Conservation (phyloP, 164 flowering plant genomes). For the Akebia trifoliata region DNA sequence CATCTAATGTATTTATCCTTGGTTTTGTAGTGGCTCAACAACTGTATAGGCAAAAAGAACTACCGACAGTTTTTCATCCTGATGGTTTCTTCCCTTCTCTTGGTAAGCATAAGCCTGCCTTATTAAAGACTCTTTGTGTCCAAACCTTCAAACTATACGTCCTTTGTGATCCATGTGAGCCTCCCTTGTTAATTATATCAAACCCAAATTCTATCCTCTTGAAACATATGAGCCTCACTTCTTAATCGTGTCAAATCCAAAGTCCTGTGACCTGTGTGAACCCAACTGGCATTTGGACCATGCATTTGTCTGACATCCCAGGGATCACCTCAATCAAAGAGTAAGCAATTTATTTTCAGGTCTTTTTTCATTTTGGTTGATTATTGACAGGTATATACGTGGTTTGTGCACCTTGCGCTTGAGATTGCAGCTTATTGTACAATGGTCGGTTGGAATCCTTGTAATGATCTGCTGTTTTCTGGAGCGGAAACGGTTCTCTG, state of each 20-base stretch:
- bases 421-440: slow-evolving; percentile 95
- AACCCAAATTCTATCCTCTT: too few relatives aligned
- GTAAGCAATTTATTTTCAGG: slow-evolving; percentile 37
- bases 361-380: slow-evolving; percentile 38
- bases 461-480: slow-evolving; percentile 82
- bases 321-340: too few relatives aligned
- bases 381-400: slow-evolving; percentile 53
- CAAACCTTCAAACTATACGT: background rate
- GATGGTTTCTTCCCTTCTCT: slow-evolving; percentile 80
- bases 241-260: background rate
- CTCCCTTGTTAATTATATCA: too few relatives aligned
- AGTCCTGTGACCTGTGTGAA: too few relatives aligned
- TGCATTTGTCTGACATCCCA: too few relatives aligned
- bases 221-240: background rate
- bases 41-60: slow-evolving; percentile 90
- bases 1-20: slow-evolving; percentile 17
- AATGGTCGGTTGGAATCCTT: slow-evolving; percentile 89
- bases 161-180: too few relatives aligned
- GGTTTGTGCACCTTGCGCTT: slow-evolving; percentile 60
- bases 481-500: slow-evolving; percentile 58
- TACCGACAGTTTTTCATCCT: slow-evolving; percentile 85
- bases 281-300: too few relatives aligned
- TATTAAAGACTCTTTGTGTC: background rate
- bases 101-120: slow-evolving; percentile 57
- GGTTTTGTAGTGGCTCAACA: slow-evolving; percentile 91